These are phyloP conservation scores for Colletotrichum caudatum DNA, from an alignment of 2,329 filamentous ascomycete genomes.

Conservation along the genomic window DNA sequence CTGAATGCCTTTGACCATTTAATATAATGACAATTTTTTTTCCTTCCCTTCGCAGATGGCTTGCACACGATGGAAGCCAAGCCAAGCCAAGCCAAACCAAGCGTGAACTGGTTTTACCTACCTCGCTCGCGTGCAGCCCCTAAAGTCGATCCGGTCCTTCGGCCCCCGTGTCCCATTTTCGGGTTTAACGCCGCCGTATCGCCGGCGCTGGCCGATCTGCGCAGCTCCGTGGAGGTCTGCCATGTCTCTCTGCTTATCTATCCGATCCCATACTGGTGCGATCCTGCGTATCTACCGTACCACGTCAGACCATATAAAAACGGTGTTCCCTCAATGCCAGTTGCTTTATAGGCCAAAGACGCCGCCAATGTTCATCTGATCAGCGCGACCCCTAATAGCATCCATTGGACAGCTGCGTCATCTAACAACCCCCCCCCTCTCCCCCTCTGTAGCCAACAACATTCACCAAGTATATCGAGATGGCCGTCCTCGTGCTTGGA, in stretches of 20 bases:
- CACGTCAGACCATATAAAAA: background rate
- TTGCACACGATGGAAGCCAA: background rate
- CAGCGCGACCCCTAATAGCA: background rate
- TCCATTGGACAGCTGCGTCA: background rate
- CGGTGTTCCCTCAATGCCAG: too few species aligned
- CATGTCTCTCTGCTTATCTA: background rate
- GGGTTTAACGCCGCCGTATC: slow-evolving; percentile 16
- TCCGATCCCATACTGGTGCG: background rate
- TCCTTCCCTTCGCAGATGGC: background rate
- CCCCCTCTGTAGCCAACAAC: background rate
- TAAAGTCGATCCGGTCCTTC: background rate
- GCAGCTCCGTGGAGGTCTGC: slow-evolving; percentile 5
- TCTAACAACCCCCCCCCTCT: background rate
- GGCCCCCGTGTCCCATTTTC: too few species aligned
- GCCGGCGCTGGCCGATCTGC: background rate
- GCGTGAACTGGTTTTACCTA: background rate
- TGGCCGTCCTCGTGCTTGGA: slow-evolving; percentile 69
- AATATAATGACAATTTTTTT: slow-evolving; percentile 6
- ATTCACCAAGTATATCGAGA: background rate
- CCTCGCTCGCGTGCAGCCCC: too few species aligned
- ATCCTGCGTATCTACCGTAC: background rate
- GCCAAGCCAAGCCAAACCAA: background rate
- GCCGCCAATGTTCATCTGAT: background rate
- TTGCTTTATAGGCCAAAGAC: background rate
- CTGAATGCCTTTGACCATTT: slow-evolving; percentile 1